Conservation (phyloP, 768 basidiomycete genomes). For the Mycena crocata region DNA sequence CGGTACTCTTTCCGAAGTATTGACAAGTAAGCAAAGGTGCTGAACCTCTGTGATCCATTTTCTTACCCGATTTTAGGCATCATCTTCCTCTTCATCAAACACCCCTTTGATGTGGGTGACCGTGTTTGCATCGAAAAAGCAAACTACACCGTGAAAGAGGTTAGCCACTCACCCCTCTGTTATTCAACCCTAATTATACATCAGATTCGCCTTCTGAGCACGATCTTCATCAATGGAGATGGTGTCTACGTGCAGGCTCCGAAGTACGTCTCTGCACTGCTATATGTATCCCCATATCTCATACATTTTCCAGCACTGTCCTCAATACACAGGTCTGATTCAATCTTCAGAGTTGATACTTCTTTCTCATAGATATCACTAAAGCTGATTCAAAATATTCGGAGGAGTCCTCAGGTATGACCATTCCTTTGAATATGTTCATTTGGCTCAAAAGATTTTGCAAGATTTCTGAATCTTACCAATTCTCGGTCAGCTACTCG, state of each 20-base stretch:
- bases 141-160: constrained; percentile 83
- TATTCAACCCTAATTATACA: neutral
- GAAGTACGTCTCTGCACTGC: constrained; percentile 46
- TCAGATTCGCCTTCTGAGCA: constrained; percentile 81
- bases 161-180: neutral
- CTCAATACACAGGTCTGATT: constrained; percentile 24
- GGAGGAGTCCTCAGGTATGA: constrained; percentile 73
- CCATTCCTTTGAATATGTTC: neutral
- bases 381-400: constrained; percentile 78
- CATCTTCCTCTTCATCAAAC: constrained; percentile 92
- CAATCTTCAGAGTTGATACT: neutral
- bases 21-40: too few species aligned
- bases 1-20: constrained; percentile 79
- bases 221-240: constrained; percentile 73
- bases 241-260: constrained; percentile 78
- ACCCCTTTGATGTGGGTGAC: constrained; percentile 88
- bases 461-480: constrained; percentile 86
- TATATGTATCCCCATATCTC: neutral
- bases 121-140: constrained; percentile 65
- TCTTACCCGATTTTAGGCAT: too few species aligned
- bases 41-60: too few species aligned
- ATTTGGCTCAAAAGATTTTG: neutral
- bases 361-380: constrained; percentile 13
- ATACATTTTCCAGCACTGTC: constrained; percentile 15
- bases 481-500: constrained; percentile 81